A percentile compares a stretch with the other conserved stretches of the same genome.
phyloP scores from a whole-genome alignment of 1,284 basidiomycete genomes.

The Sanghuangporus baumii region DNA sequence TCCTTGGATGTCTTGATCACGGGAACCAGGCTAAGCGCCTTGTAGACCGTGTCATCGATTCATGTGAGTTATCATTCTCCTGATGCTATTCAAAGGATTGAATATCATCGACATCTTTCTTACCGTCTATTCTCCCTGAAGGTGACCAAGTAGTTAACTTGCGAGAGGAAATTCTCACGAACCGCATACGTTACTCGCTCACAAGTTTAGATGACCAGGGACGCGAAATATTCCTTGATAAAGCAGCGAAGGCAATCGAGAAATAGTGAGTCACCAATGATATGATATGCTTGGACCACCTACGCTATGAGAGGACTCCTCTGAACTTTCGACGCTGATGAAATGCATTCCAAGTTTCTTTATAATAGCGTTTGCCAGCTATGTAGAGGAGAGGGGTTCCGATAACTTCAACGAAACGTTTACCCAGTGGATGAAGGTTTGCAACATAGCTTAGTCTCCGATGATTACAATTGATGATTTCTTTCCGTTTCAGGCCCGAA shows the following conservation, averaged over 20 bases:
- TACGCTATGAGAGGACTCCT: not conserved
- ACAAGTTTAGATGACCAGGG: slow-evolving; percentile 68
- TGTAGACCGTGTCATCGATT: slow-evolving; percentile 85
- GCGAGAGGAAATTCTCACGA: slow-evolving; percentile 80
- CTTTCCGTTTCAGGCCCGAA: slow-evolving; percentile 51
- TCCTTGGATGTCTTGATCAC: slow-evolving; percentile 84
- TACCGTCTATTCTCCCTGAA: slow-evolving; percentile 22
- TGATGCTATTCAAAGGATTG: not conserved
- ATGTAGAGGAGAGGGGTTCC: slow-evolving; percentile 67
- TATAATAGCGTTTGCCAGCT: slow-evolving; percentile 91
- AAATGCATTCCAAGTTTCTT: slow-evolving; percentile 67
- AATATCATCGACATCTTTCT: not conserved
- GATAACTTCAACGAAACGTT: slow-evolving; percentile 69
- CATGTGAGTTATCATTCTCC: slow-evolving; percentile 49
- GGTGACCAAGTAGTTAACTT: slow-evolving; percentile 87
- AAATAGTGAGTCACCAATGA: slow-evolving; percentile 59
- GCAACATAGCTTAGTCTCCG: slow-evolving; percentile 16
- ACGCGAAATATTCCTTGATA: slow-evolving; percentile 50
- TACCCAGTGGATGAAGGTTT: slow-evolving; percentile 80
- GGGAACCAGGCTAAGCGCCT: slow-evolving; percentile 79
- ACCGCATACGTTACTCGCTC: slow-evolving; percentile 82
- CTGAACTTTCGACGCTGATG: not conserved
- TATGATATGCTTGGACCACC: not conserved
- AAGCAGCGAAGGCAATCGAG: slow-evolving; percentile 68
- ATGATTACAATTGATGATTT: slow-evolving; percentile 8